phyloP scores from a whole-genome alignment of 2,329 filamentous ascomycete genomes.

The Penicillium occitanis region DNA sequence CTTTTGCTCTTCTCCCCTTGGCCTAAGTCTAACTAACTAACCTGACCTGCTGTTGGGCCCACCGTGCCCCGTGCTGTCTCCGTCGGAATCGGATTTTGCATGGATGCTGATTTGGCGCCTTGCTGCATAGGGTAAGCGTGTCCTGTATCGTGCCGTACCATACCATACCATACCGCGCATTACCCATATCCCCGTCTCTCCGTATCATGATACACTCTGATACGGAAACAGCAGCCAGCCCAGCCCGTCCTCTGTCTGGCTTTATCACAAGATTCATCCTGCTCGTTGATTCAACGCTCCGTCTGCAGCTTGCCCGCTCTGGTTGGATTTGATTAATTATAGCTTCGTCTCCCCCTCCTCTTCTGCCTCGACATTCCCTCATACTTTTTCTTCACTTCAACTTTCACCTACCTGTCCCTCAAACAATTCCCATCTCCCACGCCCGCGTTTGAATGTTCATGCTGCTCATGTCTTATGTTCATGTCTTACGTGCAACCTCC shows the following conservation, averaged over 20 bases:
- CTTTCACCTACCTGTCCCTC: not conserved
- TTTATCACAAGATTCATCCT: slow-evolving; percentile 20
- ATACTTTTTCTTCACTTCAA: not conserved
- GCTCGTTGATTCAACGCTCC: not conserved
- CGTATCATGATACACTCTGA: not conserved
- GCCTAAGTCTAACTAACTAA: not conserved
- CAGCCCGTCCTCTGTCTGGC: not conserved
- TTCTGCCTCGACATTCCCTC: not conserved
- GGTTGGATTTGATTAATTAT: slow-evolving; percentile 18
- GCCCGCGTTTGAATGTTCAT: not conserved
- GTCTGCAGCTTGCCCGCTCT: slow-evolving; percentile 16
- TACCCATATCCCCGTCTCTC: not conserved
- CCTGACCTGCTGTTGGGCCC: not conserved
- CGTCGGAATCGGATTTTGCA: slow-evolving; percentile 9
- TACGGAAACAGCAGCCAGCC: not conserved
- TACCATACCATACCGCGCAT: not conserved
- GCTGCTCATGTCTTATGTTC: not conserved
- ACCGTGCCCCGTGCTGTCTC: not conserved
- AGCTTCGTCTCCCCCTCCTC: slow-evolving; percentile 17
- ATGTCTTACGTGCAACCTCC: not conserved
- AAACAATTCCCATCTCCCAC: not conserved
- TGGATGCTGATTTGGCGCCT: not conserved
- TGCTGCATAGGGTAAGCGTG: not conserved
- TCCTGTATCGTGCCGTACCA: slow-evolving; percentile 3
- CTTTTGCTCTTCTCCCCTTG: slow-evolving; percentile 2